phyloP scores from a whole-genome alignment of 805 yeast species.

The Maudiozyma serrabonitensis region DNA sequence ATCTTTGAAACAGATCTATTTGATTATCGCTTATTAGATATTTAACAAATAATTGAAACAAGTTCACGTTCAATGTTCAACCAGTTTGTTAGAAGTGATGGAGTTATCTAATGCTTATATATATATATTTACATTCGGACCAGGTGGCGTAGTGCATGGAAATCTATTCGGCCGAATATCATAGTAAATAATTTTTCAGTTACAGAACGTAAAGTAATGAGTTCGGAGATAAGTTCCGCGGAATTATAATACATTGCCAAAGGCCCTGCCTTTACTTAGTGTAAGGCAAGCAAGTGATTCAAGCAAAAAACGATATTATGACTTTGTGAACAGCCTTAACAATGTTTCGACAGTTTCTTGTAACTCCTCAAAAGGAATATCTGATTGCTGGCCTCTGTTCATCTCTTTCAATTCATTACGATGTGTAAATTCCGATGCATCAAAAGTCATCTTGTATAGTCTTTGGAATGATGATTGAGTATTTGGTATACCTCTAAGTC shows the following conservation, averaged over 20 bases:
- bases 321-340: conserved; percentile 26
- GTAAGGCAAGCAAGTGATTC: too few species aligned
- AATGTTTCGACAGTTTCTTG: conserved; percentile 31
- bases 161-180: not conserved
- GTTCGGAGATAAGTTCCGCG: not conserved
- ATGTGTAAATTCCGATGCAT: conserved; percentile 32
- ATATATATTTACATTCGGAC: too few species aligned
- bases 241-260: not conserved
- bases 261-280: too few species aligned
- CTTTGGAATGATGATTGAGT: conserved; percentile 24
- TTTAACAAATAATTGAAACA: too few species aligned
- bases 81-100: too few species aligned
- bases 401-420: conserved; percentile 15
- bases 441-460: conserved; percentile 30
- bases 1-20: too few species aligned
- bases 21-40: too few species aligned
- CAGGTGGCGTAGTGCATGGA: too few species aligned
- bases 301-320: too few species aligned
- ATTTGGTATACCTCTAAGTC: conserved; percentile 28
- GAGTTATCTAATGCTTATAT: not conserved
- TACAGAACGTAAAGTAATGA: not conserved
- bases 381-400: not conserved
- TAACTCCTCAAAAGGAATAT: conserved; percentile 23
- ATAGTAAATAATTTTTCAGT: too few species aligned
- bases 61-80: too few species aligned